Conservation (phyloP, 2,329 filamentous ascomycete species). For the Blumeriella jaapii region DNA sequence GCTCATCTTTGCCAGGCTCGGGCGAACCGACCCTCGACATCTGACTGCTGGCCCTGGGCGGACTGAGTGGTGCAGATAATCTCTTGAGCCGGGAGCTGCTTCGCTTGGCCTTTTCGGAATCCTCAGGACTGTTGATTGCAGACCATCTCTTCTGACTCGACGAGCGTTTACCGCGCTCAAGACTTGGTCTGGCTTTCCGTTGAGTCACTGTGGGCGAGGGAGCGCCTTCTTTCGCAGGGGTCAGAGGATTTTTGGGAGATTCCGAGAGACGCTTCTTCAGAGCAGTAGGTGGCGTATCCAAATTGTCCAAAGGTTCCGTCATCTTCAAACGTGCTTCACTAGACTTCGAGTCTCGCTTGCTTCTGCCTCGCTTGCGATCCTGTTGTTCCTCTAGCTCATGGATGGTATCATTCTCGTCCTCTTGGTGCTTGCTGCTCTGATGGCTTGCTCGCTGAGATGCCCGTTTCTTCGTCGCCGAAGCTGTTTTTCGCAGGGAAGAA, state of each 20-base stretch:
- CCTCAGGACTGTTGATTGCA: slow-evolving; percentile 38
- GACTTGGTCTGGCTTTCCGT: slow-evolving; percentile 35
- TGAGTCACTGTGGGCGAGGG: slow-evolving; percentile 60
- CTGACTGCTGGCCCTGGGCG: slow-evolving; percentile 28
- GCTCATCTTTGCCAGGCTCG: slow-evolving; percentile 42
- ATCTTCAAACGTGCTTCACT: slow-evolving; percentile 25
- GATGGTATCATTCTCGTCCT: slow-evolving; percentile 17
- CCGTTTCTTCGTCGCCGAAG: slow-evolving; percentile 40
- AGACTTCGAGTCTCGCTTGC: slow-evolving; percentile 14
- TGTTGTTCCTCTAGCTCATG: slow-evolving; percentile 17
- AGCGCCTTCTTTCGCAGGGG: slow-evolving; percentile 42
- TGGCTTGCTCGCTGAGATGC: slow-evolving; percentile 39
- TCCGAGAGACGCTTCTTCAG: slow-evolving; percentile 20
- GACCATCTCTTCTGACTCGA: slow-evolving; percentile 31
- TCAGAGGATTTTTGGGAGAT: slow-evolving; percentile 8
- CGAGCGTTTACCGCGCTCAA: slow-evolving; percentile 27
- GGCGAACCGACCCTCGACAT: slow-evolving; percentile 20
- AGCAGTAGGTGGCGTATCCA: slow-evolving; percentile 25
- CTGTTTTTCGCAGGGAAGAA: slow-evolving; percentile 53
- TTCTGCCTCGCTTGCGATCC: slow-evolving; percentile 17
- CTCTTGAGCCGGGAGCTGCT: slow-evolving; percentile 48
- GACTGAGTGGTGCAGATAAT: slow-evolving; percentile 38
- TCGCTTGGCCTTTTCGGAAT: slow-evolving; percentile 37
- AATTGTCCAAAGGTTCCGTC: slow-evolving; percentile 21
- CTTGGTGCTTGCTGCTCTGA: slow-evolving; percentile 32